Conservation (phyloP, 2,329 filamentous ascomycete species). For the Venturia nashicola region DNA sequence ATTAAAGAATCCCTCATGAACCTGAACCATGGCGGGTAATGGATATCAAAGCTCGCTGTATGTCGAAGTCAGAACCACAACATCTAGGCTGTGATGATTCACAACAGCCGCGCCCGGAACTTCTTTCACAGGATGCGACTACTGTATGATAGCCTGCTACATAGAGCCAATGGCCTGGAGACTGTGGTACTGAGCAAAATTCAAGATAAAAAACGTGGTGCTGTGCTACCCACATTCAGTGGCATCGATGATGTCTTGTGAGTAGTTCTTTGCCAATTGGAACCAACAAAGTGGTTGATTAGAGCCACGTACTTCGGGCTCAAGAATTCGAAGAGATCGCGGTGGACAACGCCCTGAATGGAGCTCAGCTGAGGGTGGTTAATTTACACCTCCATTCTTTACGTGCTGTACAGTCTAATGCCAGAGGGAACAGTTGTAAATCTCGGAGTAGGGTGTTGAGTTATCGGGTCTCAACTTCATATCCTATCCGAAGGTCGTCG, state of each 20-base stretch:
- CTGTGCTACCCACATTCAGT: not conserved
- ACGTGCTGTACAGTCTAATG: not conserved
- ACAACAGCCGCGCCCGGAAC: not conserved
- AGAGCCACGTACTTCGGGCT: not conserved
- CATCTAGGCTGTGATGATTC: not conserved
- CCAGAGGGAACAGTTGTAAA: too few relatives aligned
- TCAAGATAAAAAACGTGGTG: too few relatives aligned
- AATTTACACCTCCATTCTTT: not conserved
- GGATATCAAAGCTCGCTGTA: not conserved
- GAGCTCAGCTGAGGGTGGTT: not conserved
- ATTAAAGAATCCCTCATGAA: too few relatives aligned
- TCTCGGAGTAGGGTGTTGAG: not conserved
- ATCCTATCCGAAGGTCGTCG: not conserved
- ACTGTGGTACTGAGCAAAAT: not conserved
- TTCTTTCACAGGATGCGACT: too few relatives aligned
- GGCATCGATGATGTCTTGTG: not conserved
- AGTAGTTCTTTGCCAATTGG: too few relatives aligned
- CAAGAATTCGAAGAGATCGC: not conserved
- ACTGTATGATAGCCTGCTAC: not conserved
- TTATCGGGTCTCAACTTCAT: not conserved
- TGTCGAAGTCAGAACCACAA: not conserved
- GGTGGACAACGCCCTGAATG: not conserved
- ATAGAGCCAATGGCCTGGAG: not conserved
- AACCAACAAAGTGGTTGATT: not conserved
- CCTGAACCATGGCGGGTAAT: slow-evolving; percentile 55